These are phyloP conservation scores for Starmerella powellii DNA, from an alignment of 805 yeast species.

Conservation along the genomic window DNA sequence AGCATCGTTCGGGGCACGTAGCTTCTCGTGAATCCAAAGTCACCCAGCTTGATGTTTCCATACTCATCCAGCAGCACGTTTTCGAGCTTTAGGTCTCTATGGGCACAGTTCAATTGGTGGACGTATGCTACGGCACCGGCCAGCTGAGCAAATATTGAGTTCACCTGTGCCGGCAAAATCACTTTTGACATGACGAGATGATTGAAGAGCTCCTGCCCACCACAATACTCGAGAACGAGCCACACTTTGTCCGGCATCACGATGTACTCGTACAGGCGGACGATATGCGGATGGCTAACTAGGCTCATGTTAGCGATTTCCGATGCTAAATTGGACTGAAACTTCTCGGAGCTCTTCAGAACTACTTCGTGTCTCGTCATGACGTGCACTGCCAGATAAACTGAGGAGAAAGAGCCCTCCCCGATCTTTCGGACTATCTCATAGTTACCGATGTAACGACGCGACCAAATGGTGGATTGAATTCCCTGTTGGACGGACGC, in stretches of 20 bases:
- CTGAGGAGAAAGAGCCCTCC: slow-evolving; percentile 82
- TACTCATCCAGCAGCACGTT: slow-evolving; percentile 68
- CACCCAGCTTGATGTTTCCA: slow-evolving; percentile 72
- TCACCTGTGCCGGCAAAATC: slow-evolving; percentile 11
- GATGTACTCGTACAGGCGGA: slow-evolving; percentile 73
- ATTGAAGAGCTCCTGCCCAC: slow-evolving; percentile 33
- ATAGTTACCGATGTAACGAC: slow-evolving; percentile 57
- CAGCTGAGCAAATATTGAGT: slow-evolving; percentile 37
- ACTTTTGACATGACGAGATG: slow-evolving; percentile 28
- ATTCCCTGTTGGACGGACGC: slow-evolving; percentile 15
- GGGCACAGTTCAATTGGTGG: slow-evolving; percentile 66
- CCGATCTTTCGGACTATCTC: slow-evolving; percentile 64
- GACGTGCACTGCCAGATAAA: slow-evolving; percentile 69
- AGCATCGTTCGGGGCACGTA: slow-evolving; percentile 44
- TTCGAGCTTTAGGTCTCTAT: slow-evolving; percentile 69
- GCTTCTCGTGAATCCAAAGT: slow-evolving; percentile 90
- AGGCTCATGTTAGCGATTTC: slow-evolving; percentile 84
- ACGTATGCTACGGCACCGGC: slow-evolving; percentile 58
- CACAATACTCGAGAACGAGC: slow-evolving; percentile 84
- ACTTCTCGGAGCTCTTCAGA: slow-evolving; percentile 61
- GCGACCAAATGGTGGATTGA: slow-evolving; percentile 8
- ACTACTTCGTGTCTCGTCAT: slow-evolving; percentile 68
- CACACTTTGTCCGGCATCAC: slow-evolving; percentile 70
- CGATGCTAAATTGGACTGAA: slow-evolving; percentile 75
- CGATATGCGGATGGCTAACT: slow-evolving; percentile 70